Evolutionary conservation across 2,329 filamentous ascomycete species (phyloP).

Genomic region (Peltaster fructicola): DNA sequence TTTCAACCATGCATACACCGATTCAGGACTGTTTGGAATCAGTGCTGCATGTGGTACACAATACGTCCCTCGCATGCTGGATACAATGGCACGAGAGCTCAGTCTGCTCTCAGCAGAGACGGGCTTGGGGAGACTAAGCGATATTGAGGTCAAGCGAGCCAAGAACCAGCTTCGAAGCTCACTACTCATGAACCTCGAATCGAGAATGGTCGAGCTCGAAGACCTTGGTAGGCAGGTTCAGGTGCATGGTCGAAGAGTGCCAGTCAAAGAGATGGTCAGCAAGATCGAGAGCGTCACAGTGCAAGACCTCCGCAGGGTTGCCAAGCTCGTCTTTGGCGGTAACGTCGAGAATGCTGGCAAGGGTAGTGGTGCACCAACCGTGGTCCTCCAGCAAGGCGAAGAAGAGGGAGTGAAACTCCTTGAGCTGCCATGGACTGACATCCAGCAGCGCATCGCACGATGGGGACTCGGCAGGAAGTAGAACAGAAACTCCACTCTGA

Average conservation of each 20-base stretch:
- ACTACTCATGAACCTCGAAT: constrained; percentile 94
- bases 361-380: constrained; percentile 78
- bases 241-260: constrained; percentile 84
- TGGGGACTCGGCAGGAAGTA: constrained; percentile 62
- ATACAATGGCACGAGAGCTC: constrained; percentile 87
- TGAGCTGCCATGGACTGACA: constrained; percentile 67
- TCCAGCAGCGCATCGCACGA: constrained; percentile 66
- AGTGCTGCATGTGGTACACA: constrained; percentile 67
- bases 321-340: constrained; percentile 60
- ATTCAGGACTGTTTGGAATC: constrained; percentile 90
- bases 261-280: constrained; percentile 81
- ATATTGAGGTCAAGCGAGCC: constrained; percentile 68
- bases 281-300: constrained; percentile 72
- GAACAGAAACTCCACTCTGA: constrained; percentile 4
- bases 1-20: constrained; percentile 95
- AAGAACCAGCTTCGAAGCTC: constrained; percentile 91
- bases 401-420: constrained; percentile 50
- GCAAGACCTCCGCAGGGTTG: constrained; percentile 64
- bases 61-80: constrained; percentile 66
- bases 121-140: constrained; percentile 54
- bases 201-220: constrained; percentile 91
- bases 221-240: constrained; percentile 90
- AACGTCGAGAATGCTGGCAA: constrained; percentile 53
- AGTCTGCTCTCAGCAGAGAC: constrained; percentile 57
- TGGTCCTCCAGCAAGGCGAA: constrained; percentile 84